Percentiles rank a stretch among this genome's conserved stretches.
Evolutionary conservation across 352 stramenopile species (phyloP).

Genomic region (Detonula confervacea): DNA sequence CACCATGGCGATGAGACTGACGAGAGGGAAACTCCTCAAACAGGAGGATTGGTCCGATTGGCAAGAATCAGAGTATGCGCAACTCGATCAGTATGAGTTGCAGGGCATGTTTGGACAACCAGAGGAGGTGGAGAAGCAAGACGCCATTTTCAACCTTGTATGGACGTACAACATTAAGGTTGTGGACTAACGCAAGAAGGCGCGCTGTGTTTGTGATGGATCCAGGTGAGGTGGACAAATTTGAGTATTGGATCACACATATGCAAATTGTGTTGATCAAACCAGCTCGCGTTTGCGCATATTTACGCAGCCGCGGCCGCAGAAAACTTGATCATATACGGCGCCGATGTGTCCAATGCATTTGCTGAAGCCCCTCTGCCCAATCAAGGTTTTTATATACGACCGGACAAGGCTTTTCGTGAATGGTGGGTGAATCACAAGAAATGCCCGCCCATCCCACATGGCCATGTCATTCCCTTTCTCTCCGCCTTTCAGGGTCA

Average conservation of each 20-base stretch:
- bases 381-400: slow-evolving; percentile 20
- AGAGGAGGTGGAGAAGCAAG: not conserved
- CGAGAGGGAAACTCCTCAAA: not conserved
- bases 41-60: not conserved
- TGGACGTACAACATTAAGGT: slow-evolving; percentile 29
- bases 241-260: slow-evolving; percentile 30
- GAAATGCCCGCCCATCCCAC: slow-evolving; percentile 7
- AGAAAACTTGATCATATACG: slow-evolving; percentile 28
- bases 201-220: slow-evolving; percentile 18
- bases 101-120: slow-evolving; percentile 46
- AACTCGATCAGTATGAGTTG: not conserved
- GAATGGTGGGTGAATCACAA: slow-evolving; percentile 38
- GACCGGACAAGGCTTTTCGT: slow-evolving; percentile 28
- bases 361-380: slow-evolving; percentile 34
- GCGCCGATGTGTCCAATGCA: slow-evolving; percentile 29
- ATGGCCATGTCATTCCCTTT: slow-evolving; percentile 31
- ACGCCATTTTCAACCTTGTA: slow-evolving; percentile 12
- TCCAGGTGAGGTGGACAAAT: not conserved
- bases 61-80: too few species aligned
- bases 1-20: not conserved
- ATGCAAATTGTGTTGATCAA: slow-evolving; percentile 44
- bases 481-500: slow-evolving; percentile 43
- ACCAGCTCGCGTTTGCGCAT: slow-evolving; percentile 21
- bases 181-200: slow-evolving; percentile 15
- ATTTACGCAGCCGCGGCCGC: slow-evolving; percentile 8